Evolutionary conservation across 352 stramenopile species (phyloP).

Genomic region (Globisporangium ultimum): DNA sequence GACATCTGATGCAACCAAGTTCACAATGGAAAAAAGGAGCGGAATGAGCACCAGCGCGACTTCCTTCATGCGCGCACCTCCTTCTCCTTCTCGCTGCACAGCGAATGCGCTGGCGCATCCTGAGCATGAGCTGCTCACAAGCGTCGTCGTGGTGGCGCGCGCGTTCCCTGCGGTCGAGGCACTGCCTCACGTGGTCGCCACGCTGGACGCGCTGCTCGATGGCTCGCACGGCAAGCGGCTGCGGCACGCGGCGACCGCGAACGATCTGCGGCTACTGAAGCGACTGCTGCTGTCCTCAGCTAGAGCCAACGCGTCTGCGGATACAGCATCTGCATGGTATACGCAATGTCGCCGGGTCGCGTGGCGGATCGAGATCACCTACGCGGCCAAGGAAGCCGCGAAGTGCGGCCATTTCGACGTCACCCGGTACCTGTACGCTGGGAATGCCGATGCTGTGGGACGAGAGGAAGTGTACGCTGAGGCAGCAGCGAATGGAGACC

Average conservation of each 20-base stretch:
- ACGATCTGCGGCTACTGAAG: conserved; percentile 16
- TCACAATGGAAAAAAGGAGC: too few relatives aligned
- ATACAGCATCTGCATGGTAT: too few relatives aligned
- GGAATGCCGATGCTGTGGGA: not conserved
- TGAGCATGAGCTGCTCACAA: conserved; percentile 12
- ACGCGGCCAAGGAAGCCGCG: conserved; percentile 13
- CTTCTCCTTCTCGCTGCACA: too few relatives aligned
- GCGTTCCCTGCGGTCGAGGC: conserved; percentile 19
- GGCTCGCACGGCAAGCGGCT: conserved; percentile 23
- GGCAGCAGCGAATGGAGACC: not conserved
- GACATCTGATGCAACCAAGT: too few relatives aligned
- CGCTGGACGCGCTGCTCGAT: conserved; percentile 24
- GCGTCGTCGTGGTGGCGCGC: conserved; percentile 15
- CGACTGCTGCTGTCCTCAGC: conserved; percentile 12
- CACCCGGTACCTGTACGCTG: not conserved
- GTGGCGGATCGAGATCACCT: conserved; percentile 2
- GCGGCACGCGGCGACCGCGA: conserved; percentile 6
- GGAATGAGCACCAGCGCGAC: too few relatives aligned
- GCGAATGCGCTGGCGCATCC: not conserved
- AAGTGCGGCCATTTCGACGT: conserved; percentile 12
- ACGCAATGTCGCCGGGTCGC: not conserved
- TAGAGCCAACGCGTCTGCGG: conserved; percentile 1
- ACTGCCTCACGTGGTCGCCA: conserved; percentile 23
- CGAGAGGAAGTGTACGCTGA: not conserved
- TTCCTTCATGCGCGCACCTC: too few relatives aligned